phyloP scores from a whole-genome alignment of 2,329 filamentous ascomycete species.

The Trichoderma sp. region DNA sequence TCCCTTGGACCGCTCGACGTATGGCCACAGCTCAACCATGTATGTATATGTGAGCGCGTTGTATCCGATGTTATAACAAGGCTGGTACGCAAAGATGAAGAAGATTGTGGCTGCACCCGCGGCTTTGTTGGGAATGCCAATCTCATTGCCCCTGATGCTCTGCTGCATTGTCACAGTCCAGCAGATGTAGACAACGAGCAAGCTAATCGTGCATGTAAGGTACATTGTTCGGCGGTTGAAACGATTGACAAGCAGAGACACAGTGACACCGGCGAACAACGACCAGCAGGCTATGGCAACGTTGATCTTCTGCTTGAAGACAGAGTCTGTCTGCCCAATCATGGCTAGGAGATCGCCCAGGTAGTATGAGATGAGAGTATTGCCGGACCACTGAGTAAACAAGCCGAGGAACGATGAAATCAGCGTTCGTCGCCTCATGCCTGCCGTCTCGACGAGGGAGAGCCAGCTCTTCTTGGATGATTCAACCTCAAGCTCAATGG shows the following conservation, averaged over 20 bases:
- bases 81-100: slow-evolving; percentile 9
- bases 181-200: slow-evolving; percentile 13
- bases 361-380: slow-evolving; percentile 13
- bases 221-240: slow-evolving; percentile 16
- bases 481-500: slow-evolving; percentile 4
- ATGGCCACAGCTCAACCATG: slow-evolving; percentile 7
- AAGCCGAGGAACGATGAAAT: slow-evolving; percentile 9
- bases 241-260: slow-evolving; percentile 6
- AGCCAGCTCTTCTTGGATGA: slow-evolving; percentile 5
- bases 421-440: not conserved
- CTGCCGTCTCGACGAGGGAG: not conserved
- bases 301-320: slow-evolving; percentile 17
- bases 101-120: slow-evolving; percentile 8
- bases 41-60: slow-evolving; percentile 9
- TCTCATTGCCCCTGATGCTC: not conserved
- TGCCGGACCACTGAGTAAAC: slow-evolving; percentile 14
- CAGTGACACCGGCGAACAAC: not conserved
- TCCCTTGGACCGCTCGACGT: not conserved
- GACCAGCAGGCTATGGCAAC: slow-evolving; percentile 18
- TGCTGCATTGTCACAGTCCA: slow-evolving; percentile 9
- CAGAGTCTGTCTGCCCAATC: slow-evolving; percentile 9
- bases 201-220: not conserved
- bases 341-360: slow-evolving; percentile 5
- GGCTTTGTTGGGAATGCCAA: not conserved
- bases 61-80: slow-evolving; percentile 13